Percentiles rank a stretch among this genome's conserved stretches.
These are phyloP conservation scores for Rhizopogon roseolus DNA, from an alignment of 768 basidiomycete genomes.

Conservation along the genomic window DNA sequence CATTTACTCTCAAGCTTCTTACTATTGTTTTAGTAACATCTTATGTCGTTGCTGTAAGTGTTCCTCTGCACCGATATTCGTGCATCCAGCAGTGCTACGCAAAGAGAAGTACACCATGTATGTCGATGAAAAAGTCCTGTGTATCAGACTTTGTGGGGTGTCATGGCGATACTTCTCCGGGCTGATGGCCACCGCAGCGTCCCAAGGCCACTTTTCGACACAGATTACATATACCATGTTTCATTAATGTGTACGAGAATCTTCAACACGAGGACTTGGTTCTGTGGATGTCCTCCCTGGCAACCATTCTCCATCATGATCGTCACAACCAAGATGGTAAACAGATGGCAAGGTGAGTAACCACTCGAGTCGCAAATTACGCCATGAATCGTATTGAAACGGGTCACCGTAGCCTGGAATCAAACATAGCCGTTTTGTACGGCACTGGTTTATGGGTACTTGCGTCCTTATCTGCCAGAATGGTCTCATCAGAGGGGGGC, in stretches of 20 bases:
- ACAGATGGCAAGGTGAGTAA: background rate
- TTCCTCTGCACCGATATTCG: no score
- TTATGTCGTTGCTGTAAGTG: no score
- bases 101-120: no score
- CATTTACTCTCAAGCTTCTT: no score
- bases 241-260: background rate
- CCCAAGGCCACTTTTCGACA: background rate
- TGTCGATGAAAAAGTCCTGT: no score
- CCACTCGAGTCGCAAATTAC: background rate
- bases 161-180: no score
- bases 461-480: background rate
- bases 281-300: background rate
- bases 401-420: background rate
- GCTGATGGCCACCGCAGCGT: no score
- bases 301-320: background rate
- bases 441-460: background rate
- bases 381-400: background rate
- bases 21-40: no score
- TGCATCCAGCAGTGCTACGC: no score
- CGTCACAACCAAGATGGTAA: background rate
- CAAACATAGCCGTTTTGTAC: background rate
- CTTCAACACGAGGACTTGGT: background rate
- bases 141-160: no score
- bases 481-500: background rate
- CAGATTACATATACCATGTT: background rate